These are phyloP conservation scores for Pterocarpus santalinus DNA, from an alignment of 306 rosid species.

Conservation along the genomic window DNA sequence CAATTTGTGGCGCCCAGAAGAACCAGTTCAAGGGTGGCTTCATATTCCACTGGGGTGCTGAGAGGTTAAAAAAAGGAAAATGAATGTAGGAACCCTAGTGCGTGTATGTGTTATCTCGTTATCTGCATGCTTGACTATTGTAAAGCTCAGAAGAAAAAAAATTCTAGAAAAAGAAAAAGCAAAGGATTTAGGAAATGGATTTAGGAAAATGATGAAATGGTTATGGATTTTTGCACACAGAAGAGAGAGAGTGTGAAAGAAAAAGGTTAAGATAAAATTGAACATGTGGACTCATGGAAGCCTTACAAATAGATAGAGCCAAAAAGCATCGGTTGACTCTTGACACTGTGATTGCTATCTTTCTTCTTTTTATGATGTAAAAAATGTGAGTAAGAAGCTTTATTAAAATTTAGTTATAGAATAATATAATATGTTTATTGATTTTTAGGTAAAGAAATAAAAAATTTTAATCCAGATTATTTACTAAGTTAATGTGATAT, in stretches of 20 bases:
- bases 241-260: not conserved
- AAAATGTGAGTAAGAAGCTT: too few relatives aligned
- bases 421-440: too few relatives aligned
- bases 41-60: constrained; percentile 4
- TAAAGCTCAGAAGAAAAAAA: constrained; percentile 4
- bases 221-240: constrained; percentile 52
- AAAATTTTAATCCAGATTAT: too few relatives aligned
- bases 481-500: too few relatives aligned
- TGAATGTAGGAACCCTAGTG: constrained; percentile 75
- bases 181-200: not conserved
- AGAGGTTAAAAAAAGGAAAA: constrained; percentile 29
- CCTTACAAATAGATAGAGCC: constrained; percentile 89
- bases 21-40: constrained; percentile 11
- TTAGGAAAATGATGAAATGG: constrained; percentile 34
- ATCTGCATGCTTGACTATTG: constrained; percentile 77
- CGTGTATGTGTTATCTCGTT: constrained; percentile 39
- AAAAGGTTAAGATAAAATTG: constrained; percentile 60
- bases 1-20: not conserved
- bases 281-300: constrained; percentile 87
- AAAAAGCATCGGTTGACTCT: constrained; percentile 95
- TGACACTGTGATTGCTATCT: constrained; percentile 15
- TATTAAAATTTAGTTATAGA: too few relatives aligned
- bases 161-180: not conserved
- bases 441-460: too few relatives aligned
- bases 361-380: not conserved